Percentiles rank a stretch among this genome's conserved stretches.
phyloP scores from a whole-genome alignment of 1,139 yeast species.

The Blastobotrys raffinosifermentans region DNA sequence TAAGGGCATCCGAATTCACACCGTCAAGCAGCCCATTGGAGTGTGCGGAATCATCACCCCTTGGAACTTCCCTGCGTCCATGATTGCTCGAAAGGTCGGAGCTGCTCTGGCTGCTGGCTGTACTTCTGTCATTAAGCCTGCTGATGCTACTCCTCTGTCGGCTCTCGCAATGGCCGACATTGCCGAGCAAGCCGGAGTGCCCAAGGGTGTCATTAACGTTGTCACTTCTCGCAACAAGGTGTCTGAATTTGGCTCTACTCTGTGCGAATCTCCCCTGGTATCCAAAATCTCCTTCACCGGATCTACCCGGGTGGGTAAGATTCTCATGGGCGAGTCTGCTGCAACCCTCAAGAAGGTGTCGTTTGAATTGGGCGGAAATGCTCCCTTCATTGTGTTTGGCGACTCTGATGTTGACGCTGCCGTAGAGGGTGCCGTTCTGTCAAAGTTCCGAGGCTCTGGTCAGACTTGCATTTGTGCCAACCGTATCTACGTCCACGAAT shows the following conservation, averaged over 20 bases:
- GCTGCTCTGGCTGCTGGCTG: constrained; percentile 95
- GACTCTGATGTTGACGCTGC: constrained; percentile 79
- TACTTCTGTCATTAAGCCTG: constrained; percentile 85
- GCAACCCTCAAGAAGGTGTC: constrained; percentile 76
- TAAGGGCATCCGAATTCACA: constrained; percentile 52
- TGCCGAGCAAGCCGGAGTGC: constrained; percentile 75
- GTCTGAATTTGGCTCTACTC: constrained; percentile 54
- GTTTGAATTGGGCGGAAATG: constrained; percentile 90
- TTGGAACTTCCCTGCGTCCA: constrained; percentile 94
- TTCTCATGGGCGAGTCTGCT: constrained; percentile 72
- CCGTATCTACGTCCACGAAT: constrained; percentile 60
- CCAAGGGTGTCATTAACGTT: constrained; percentile 76
- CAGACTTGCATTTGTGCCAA: constrained; percentile 85
- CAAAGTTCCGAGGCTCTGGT: constrained; percentile 70
- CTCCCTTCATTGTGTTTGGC: constrained; percentile 82
- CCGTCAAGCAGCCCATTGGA: constrained; percentile 77
- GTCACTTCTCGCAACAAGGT: constrained; percentile 49
- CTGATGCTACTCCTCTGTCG: constrained; percentile 79
- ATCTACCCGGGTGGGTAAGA: constrained; percentile 75
- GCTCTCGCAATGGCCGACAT: constrained; percentile 77
- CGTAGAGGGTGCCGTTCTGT: constrained; percentile 61
- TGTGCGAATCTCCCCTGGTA: constrained; percentile 63
- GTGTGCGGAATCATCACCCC: constrained; percentile 91
- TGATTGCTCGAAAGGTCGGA: constrained; percentile 87
- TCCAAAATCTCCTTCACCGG: constrained; percentile 88